Evolutionary conservation across 2,329 filamentous ascomycete genomes (phyloP), one percentile per base, ranked within the genome.

Genomic region (Calonectria hongkongensis): DNA sequence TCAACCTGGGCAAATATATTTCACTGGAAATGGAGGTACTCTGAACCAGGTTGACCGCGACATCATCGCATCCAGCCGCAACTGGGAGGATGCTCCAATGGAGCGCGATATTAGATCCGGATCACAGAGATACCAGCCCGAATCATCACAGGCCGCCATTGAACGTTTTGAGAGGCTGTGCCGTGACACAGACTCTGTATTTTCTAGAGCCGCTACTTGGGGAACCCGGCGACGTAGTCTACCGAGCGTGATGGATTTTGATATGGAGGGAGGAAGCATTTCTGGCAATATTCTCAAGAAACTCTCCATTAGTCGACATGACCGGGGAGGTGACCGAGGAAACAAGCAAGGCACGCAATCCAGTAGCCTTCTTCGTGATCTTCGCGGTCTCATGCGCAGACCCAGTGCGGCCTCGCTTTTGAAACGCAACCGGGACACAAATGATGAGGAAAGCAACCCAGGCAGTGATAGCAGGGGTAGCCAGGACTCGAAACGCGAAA

Each of bases 181-280:
- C 67, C 86, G 85, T 25, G 89, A 92, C 74, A 91, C 86, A 60
- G 88, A 87, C 33, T 93, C 91, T 0, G 85, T 92, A 13, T 82
- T 92, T 12, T 93, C 91, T 2, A 86, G 90, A 73, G 89, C 91
- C 16, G 93, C 93, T 21, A 95, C 93, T 0, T 92, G 93, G 87
- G 93, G 93, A 18, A 95, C 93, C 2, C 88, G 91, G 8, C 89
- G 92, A 50, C 89, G 90, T 70, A 93, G 92, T 81, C 86, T 93
- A 62, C 91, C 92, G 2, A 92, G 89, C 76, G 78, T 88, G 68
- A 75, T 86, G 6, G 92, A 94, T 70, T 84, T 91, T 33, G 91
- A 86, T 27, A 75, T 82, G 15, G 81, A 93, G 54, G 90, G 88
- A 45, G 90, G 88, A 21, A 84, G 93, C 51, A 87, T 86, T 10